Evolutionary conservation across 805 yeast genomes (phyloP).

Genomic region (Monosporozyma unispora): DNA sequence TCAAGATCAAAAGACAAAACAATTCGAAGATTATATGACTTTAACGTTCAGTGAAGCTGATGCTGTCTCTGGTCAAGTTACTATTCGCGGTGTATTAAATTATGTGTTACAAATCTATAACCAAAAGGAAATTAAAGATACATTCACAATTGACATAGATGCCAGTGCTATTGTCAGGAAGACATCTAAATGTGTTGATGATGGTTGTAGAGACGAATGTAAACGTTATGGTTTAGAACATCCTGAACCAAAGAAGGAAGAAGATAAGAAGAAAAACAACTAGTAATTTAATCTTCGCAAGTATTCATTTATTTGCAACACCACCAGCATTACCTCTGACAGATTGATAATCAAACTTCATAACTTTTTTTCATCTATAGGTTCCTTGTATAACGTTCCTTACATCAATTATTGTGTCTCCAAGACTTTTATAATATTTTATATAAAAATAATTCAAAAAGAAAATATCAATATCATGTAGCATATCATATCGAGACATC

Average conservation of each 20-base stretch:
- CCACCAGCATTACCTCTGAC: too few relatives aligned
- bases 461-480: too few relatives aligned
- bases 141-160: not conserved
- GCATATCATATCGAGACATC: too few relatives aligned
- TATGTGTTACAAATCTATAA: constrained; percentile 30
- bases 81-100: constrained; percentile 32
- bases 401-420: too few relatives aligned
- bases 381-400: too few relatives aligned
- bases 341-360: too few relatives aligned
- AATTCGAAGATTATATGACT: constrained; percentile 32
- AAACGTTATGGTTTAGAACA: constrained; percentile 9
- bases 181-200: not conserved
- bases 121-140: not conserved
- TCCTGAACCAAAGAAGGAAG: constrained; percentile 2
- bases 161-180: not conserved
- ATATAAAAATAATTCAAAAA: too few relatives aligned
- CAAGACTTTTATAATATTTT: too few relatives aligned
- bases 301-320: too few relatives aligned
- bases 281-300: too few relatives aligned
- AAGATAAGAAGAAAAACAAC: not conserved
- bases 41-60: constrained; percentile 35
- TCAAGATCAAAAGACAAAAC: constrained; percentile 11
- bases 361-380: too few relatives aligned
- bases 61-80: constrained; percentile 29
- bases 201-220: constrained; percentile 4